Conservation (phyloP, 108 stramenopile genomes). For the Fistulifera solaris region DNA sequence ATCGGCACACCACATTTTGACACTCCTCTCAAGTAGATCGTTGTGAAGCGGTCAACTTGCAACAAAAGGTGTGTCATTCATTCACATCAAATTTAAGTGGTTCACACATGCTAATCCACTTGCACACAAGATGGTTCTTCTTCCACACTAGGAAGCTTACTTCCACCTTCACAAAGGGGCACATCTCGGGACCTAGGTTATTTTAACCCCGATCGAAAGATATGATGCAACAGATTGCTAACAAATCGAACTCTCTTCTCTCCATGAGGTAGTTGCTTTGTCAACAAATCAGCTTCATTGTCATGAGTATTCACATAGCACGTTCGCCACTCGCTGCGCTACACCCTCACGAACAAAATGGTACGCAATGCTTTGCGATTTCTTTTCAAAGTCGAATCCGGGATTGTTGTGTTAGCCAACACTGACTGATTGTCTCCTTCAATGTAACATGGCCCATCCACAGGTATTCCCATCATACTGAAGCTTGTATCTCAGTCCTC, state of each 20-base stretch:
- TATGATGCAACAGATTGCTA: not conserved
- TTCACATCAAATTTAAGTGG: too few species aligned
- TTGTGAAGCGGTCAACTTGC: too few species aligned
- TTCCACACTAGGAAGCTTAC: too few species aligned
- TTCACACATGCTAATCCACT: too few species aligned
- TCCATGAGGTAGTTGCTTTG: conserved; percentile 25
- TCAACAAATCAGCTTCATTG: conserved; percentile 27
- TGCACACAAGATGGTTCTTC: too few species aligned
- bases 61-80: too few species aligned
- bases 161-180: too few species aligned
- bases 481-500: conserved; percentile 43
- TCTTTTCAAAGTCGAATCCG: conserved; percentile 1
- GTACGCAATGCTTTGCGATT: conserved; percentile 3
- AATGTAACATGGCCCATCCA: not conserved
- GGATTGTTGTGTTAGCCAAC: conserved; percentile 1
- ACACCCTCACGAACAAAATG: conserved; percentile 5
- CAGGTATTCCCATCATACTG: conserved; percentile 40
- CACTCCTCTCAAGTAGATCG: too few species aligned
- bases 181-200: too few species aligned
- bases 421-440: conserved; percentile 1
- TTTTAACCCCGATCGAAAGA: too few species aligned
- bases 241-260: conserved; percentile 20
- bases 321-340: conserved; percentile 20
- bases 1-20: too few species aligned
- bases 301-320: conserved; percentile 19